Percentiles rank a stretch among this genome's conserved stretches.
phyloP scores from a whole-genome alignment of 1,284 basidiomycete species.

The Austroboletus novae-zelandiae region DNA sequence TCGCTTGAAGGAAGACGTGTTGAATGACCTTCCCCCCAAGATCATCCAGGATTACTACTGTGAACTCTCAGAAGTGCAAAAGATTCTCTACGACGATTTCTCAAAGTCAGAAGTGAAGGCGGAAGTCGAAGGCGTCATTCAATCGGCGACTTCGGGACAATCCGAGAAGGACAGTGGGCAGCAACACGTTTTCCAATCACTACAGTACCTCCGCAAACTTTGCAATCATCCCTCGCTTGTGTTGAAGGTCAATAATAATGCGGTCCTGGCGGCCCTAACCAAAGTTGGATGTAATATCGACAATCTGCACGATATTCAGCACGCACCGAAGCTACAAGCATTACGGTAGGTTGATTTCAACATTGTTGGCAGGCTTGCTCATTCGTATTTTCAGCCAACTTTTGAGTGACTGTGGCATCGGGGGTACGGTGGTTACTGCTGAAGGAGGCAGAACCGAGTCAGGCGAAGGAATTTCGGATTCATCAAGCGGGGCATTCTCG shows the following conservation, averaged over 20 bases:
- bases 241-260: conserved; percentile 64
- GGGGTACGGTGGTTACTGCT: conserved; percentile 44
- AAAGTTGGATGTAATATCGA: conserved; percentile 48
- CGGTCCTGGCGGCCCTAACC: conserved; percentile 61
- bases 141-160: conserved; percentile 38
- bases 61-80: conserved; percentile 93
- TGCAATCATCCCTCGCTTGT: conserved; percentile 97
- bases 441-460: conserved; percentile 64
- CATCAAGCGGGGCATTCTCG: conserved; percentile 65
- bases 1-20: conserved; percentile 95
- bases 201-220: conserved; percentile 96
- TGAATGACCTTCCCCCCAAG: conserved; percentile 96
- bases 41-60: conserved; percentile 99
- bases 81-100: conserved; percentile 91
- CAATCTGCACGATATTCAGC: conserved; percentile 74
- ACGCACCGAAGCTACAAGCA: conserved; percentile 94
- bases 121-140: conserved; percentile 64
- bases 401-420: conserved; percentile 93
- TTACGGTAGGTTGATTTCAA: conserved; percentile 60
- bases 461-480: conserved; percentile 52
- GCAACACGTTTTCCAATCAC: conserved; percentile 91
- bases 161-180: conserved; percentile 51
- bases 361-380: conserved; percentile 1
- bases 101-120: conserved; percentile 74
- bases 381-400: conserved; percentile 67